phyloP scores from a whole-genome alignment of 78 protist species.

The Bodo saltans region DNA sequence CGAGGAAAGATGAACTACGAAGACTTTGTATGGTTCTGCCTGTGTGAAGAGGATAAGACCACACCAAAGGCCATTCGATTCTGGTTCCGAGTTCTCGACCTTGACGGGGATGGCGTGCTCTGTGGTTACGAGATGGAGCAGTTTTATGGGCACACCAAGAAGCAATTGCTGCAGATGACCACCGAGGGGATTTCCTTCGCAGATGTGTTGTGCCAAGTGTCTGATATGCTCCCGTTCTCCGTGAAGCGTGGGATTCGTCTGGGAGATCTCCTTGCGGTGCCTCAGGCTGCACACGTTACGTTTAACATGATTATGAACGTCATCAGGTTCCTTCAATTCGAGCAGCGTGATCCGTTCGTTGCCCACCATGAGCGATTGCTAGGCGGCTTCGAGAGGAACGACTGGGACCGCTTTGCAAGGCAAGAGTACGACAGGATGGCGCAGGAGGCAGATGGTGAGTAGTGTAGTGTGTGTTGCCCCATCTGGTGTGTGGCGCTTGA shows the following conservation, averaged over 20 bases:
- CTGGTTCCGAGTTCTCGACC: conserved; percentile 76
- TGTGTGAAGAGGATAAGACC: conserved; percentile 83
- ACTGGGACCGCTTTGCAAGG: conserved; percentile 84
- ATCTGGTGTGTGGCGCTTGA: no score
- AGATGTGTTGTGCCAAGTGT: conserved; percentile 69
- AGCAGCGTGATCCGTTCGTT: conserved; percentile 68
- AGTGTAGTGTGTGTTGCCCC: no score
- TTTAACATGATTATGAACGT: conserved; percentile 77
- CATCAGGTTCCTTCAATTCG: conserved; percentile 71
- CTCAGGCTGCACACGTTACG: conserved; percentile 12
- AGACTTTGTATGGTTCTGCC: conserved; percentile 66
- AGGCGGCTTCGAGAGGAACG: conserved; percentile 35
- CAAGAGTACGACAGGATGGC: conserved; percentile 76
- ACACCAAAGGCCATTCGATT: conserved; percentile 55
- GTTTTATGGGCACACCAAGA: conserved; percentile 69
- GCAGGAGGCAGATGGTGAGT: conserved; percentile 47
- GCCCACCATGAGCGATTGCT: background rate
- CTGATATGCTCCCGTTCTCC: conserved; percentile 39
- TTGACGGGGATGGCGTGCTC: conserved; percentile 75
- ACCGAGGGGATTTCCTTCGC: conserved; percentile 54
- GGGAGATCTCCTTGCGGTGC: conserved; percentile 36
- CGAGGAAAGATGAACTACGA: conserved; percentile 39
- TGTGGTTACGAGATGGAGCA: conserved; percentile 75
- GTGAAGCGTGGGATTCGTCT: background rate
- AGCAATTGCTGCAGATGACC: conserved; percentile 54